phyloP scores from a whole-genome alignment of 106 monocot species.

The Acorus calamus region DNA sequence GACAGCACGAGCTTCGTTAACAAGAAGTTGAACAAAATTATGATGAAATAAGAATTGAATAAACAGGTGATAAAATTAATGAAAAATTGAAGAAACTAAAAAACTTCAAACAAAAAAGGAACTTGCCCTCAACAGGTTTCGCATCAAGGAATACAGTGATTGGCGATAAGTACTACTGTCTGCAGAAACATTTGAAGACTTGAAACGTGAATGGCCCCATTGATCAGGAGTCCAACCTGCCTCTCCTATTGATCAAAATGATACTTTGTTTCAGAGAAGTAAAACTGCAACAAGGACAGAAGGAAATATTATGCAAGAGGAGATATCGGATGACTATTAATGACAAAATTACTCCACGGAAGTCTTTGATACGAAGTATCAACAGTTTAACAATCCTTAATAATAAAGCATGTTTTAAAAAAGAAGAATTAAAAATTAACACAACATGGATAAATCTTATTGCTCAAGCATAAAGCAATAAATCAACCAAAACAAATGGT shows the following conservation, averaged over 20 bases:
- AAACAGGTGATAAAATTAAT: neutral
- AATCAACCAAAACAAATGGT: neutral
- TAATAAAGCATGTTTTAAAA: too few relatives aligned
- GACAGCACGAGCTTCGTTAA: too few relatives aligned
- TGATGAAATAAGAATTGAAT: neutral
- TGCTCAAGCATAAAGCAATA: neutral
- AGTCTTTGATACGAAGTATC: too few relatives aligned
- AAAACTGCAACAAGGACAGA: too few relatives aligned
- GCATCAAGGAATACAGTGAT: conserved; percentile 69
- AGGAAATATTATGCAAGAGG: too few relatives aligned
- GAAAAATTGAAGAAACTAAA: neutral
- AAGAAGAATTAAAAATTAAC: too few relatives aligned
- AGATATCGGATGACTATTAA: too few relatives aligned
- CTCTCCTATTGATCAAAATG: conserved; percentile 41
- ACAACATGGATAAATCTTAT: too few relatives aligned
- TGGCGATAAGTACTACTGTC: conserved; percentile 64
- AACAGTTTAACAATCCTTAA: too few relatives aligned
- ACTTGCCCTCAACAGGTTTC: conserved; percentile 71
- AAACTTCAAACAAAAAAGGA: conserved; percentile 2
- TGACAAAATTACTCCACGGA: too few relatives aligned
- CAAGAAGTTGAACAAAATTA: neutral
- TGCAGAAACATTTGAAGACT: conserved; percentile 33
- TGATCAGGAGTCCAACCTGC: conserved; percentile 99
- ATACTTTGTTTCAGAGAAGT: neutral
- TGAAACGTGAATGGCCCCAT: conserved; percentile 86